Evolutionary conservation across 2,329 filamentous ascomycete genomes (phyloP).

Genomic region (Penicillium crustosum): DNA sequence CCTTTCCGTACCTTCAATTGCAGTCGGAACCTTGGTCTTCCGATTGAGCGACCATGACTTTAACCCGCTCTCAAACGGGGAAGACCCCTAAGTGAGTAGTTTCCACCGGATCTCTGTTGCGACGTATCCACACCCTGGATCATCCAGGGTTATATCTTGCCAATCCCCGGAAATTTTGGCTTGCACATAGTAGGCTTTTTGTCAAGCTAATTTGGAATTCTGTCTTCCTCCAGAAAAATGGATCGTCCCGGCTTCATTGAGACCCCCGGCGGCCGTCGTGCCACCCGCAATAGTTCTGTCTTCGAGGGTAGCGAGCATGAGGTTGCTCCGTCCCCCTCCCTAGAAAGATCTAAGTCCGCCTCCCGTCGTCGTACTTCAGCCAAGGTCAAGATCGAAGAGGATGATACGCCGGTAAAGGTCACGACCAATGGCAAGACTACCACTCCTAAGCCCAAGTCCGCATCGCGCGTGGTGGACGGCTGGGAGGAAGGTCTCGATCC

Average conservation of each 20-base stretch:
- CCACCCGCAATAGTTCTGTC: slow-evolving; percentile 45
- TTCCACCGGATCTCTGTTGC: slow-evolving; percentile 17
- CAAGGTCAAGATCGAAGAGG: slow-evolving; percentile 31
- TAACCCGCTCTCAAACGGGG: slow-evolving; percentile 54
- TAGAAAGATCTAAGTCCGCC: slow-evolving; percentile 25
- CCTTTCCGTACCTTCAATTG: slow-evolving; percentile 8
- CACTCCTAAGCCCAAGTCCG: slow-evolving; percentile 20
- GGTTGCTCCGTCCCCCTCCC: slow-evolving; percentile 28
- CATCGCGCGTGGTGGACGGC: slow-evolving; percentile 40
- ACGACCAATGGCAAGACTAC: slow-evolving; percentile 27
- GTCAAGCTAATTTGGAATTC: slow-evolving; percentile 12
- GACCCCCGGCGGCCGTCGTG: slow-evolving; percentile 50
- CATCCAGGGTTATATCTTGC: slow-evolving; percentile 14
- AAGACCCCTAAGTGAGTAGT: slow-evolving; percentile 52
- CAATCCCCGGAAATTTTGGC: not conserved
- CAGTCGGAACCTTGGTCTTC: slow-evolving; percentile 19
- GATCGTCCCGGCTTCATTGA: slow-evolving; percentile 54
- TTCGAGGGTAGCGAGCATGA: slow-evolving; percentile 35
- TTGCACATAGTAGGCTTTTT: not conserved
- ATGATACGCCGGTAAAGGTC: slow-evolving; percentile 22
- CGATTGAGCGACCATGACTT: slow-evolving; percentile 39
- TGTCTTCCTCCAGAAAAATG: slow-evolving; percentile 46
- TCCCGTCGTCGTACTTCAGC: slow-evolving; percentile 33
- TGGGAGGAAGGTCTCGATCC: slow-evolving; percentile 45
- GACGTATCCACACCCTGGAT: slow-evolving; percentile 15